These are phyloP conservation scores for Aspergillus panamensis DNA, from an alignment of 495 filamentous ascomycete genomes.

Conservation along the genomic window DNA sequence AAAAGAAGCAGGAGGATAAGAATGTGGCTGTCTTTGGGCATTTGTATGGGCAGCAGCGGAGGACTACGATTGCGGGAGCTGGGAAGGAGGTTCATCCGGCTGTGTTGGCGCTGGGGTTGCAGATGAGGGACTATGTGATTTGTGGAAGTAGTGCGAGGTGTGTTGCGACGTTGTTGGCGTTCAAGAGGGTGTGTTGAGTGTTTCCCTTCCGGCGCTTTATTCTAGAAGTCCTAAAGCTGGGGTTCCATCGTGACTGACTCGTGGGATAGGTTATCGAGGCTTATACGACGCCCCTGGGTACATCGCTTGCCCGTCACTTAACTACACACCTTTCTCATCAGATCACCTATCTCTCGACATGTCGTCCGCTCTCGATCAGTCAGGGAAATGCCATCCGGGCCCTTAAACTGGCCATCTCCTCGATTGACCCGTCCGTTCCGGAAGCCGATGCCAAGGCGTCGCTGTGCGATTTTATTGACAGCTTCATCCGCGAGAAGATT, in stretches of 20 bases:
- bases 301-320: conserved; percentile 82
- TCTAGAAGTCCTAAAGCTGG: background rate
- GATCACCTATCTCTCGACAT: conserved; percentile 89
- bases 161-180: conserved; percentile 80
- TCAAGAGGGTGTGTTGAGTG: conserved; percentile 68
- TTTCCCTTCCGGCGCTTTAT: background rate
- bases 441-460: conserved; percentile 73
- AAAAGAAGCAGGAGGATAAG: conserved; percentile 61
- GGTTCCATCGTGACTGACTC: background rate
- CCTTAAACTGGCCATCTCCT: conserved; percentile 83
- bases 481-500: conserved; percentile 85
- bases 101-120: conserved; percentile 78
- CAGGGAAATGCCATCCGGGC: conserved; percentile 96
- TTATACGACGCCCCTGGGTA: conserved; percentile 81
- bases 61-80: conserved; percentile 68
- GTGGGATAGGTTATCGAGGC: conserved; percentile 73
- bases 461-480: conserved; percentile 77
- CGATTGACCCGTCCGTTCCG: conserved; percentile 75
- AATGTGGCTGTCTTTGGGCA: conserved; percentile 80
- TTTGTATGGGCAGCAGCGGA: conserved; percentile 68
- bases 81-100: conserved; percentile 89
- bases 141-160: conserved; percentile 88
- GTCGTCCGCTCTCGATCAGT: conserved; percentile 84
- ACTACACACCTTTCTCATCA: conserved; percentile 92
- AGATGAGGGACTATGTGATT: conserved; percentile 84